Evolutionary conservation across 2,329 filamentous ascomycete species (phyloP).

Genomic region (Botryotinia narcissicola): DNA sequence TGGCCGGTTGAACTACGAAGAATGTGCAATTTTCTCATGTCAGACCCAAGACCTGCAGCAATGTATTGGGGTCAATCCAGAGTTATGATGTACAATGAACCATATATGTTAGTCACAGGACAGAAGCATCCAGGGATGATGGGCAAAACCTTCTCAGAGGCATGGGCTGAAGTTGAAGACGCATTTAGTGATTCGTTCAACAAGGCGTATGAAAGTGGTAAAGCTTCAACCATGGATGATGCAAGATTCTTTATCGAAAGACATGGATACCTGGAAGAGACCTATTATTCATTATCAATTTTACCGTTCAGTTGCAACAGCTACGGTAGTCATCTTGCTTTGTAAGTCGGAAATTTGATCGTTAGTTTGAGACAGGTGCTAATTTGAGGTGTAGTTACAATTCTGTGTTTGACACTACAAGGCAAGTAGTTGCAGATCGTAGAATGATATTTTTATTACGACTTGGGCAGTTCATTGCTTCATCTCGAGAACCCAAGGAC

Average conservation of each 20-base stretch:
- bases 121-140: constrained; percentile 74
- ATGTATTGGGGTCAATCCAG: constrained; percentile 77
- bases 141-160: constrained; percentile 44
- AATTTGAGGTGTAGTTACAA: constrained; percentile 44
- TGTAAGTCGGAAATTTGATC: constrained; percentile 24
- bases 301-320: constrained; percentile 27
- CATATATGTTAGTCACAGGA: constrained; percentile 67
- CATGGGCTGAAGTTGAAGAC: constrained; percentile 42
- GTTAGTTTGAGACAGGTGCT: neutral
- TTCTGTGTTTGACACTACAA: constrained; percentile 75
- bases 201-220: constrained; percentile 34
- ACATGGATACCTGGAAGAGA: constrained; percentile 41
- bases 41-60: constrained; percentile 69
- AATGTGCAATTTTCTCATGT: constrained; percentile 82
- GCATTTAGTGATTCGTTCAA: constrained; percentile 37
- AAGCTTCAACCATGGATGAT: constrained; percentile 31
- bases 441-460: constrained; percentile 75
- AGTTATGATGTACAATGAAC: constrained; percentile 69
- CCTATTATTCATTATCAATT: constrained; percentile 36
- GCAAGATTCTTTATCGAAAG: constrained; percentile 38
- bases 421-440: constrained; percentile 70
- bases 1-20: constrained; percentile 71
- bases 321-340: constrained; percentile 24
- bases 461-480: constrained; percentile 69
- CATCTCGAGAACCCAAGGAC: constrained; percentile 65